Percentiles rank a stretch among this genome's conserved stretches.
Evolutionary conservation across 345 rosid species (phyloP).

Genomic region (Brassica rapa): DNA sequence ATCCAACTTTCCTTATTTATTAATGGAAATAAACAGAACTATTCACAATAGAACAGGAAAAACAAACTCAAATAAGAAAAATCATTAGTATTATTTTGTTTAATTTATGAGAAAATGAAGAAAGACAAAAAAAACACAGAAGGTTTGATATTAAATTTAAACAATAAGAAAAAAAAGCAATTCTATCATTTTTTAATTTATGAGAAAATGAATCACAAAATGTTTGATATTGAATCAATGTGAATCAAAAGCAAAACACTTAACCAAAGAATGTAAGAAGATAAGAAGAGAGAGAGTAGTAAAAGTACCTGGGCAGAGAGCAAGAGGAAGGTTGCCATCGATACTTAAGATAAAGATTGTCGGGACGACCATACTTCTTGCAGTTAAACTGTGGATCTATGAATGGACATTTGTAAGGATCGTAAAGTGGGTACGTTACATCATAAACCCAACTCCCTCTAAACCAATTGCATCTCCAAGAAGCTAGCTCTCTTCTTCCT

Average conservation of each 20-base stretch:
- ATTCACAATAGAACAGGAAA: conserved; percentile 12
- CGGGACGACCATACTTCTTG: conserved; percentile 77
- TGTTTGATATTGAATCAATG: conserved; percentile 7
- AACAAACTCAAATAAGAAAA: neutral
- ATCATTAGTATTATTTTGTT: neutral
- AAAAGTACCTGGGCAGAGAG: conserved; percentile 58
- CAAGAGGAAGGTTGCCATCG: conserved; percentile 83
- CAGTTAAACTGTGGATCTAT: conserved; percentile 84
- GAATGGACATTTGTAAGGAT: conserved; percentile 66
- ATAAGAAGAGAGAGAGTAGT: neutral
- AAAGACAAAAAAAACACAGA: neutral
- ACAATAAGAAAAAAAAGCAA: too few relatives aligned
- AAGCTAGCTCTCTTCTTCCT: conserved; percentile 34
- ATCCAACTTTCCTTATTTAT: conserved; percentile 18
- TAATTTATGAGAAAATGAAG: neutral
- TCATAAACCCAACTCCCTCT: conserved; percentile 78
- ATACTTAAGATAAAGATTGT: conserved; percentile 61
- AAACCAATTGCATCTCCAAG: conserved; percentile 56
- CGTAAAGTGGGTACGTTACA: conserved; percentile 63
- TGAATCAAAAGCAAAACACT: neutral
- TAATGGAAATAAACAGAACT: neutral
- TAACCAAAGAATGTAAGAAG: neutral
- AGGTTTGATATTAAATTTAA: too few relatives aligned
- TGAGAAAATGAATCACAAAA: neutral
- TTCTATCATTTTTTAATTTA: neutral